Percentiles rank a stretch among this genome's conserved stretches.
Evolutionary conservation across 352 stramenopile genomes (phyloP).

Genomic region (Globisporangium parvum): DNA sequence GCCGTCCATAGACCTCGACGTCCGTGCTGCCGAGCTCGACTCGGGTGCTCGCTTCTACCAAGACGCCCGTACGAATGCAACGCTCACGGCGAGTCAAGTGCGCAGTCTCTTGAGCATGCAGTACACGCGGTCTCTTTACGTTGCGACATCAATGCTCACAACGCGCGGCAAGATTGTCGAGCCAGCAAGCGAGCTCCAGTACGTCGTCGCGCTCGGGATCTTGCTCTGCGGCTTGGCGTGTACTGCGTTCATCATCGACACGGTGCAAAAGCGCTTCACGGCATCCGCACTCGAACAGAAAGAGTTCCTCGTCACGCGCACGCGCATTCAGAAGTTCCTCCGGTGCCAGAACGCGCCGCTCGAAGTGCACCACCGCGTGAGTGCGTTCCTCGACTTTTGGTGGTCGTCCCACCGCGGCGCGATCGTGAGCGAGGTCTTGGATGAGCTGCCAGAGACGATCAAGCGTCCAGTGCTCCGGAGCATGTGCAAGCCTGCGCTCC

Average conservation of each 20-base stretch:
- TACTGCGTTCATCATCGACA: slow-evolving; percentile 35
- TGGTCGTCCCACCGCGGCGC: slow-evolving; percentile 37
- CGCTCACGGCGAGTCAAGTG: neutral
- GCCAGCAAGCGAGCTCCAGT: slow-evolving; percentile 27
- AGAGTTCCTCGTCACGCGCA: slow-evolving; percentile 31
- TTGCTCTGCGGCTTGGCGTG: slow-evolving; percentile 41
- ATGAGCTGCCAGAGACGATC: slow-evolving; percentile 21
- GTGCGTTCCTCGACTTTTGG: slow-evolving; percentile 41
- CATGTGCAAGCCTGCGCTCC: slow-evolving; percentile 25
- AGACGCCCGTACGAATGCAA: neutral
- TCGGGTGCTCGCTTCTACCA: slow-evolving; percentile 14
- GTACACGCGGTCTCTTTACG: slow-evolving; percentile 27
- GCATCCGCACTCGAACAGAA: slow-evolving; percentile 38
- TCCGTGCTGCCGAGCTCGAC: slow-evolving; percentile 13
- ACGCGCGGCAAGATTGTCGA: slow-evolving; percentile 24
- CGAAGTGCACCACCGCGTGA: slow-evolving; percentile 31
- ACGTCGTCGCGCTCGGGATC: slow-evolving; percentile 23
- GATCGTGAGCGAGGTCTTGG: slow-evolving; percentile 29
- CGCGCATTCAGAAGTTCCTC: slow-evolving; percentile 34
- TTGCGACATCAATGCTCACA: slow-evolving; percentile 22
- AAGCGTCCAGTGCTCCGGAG: slow-evolving; percentile 26
- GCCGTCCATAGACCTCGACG: slow-evolving; percentile 22
- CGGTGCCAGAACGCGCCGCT: slow-evolving; percentile 30
- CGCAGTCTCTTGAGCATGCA: slow-evolving; percentile 11
- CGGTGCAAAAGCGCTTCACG: slow-evolving; percentile 41